Percentiles rank a stretch among this genome's conserved stretches.
These are phyloP conservation scores for Parasitella parasitica DNA, from an alignment of 371 early-diverging fungal species.

Conservation along the genomic window DNA sequence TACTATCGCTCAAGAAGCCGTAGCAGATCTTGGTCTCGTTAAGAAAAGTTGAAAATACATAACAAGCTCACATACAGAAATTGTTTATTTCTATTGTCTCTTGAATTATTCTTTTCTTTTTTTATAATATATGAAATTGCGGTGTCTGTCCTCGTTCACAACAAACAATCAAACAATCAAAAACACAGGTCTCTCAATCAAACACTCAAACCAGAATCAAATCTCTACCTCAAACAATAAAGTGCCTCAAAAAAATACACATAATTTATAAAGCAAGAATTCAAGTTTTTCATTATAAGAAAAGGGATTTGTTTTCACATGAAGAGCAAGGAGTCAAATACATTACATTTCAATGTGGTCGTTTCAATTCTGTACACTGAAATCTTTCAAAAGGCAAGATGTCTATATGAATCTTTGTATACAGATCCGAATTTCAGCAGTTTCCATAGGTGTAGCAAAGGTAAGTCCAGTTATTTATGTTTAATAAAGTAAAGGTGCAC, in stretches of 20 bases:
- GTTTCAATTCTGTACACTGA: not conserved
- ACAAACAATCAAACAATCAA: not conserved
- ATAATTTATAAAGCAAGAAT: not conserved
- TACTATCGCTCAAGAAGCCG: constrained; percentile 39
- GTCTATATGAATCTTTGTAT: not conserved
- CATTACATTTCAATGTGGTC: not conserved
- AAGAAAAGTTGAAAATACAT: not conserved
- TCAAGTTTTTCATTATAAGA: not conserved
- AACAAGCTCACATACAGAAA: not conserved
- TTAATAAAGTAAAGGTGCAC: no score
- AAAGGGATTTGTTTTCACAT: no score
- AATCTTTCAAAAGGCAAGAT: not conserved
- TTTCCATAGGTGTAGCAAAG: no score
- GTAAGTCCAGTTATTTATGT: not conserved
- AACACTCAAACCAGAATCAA: not conserved
- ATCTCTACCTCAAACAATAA: not conserved
- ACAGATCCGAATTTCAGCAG: no score
- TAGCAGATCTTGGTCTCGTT: constrained; percentile 44
- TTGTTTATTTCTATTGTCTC: not conserved
- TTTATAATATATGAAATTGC: not conserved
- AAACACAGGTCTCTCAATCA: not conserved
- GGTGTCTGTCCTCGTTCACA: not conserved
- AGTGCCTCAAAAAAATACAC: not conserved
- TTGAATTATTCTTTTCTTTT: not conserved
- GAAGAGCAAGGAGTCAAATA: not conserved